Evolutionary conservation across 768 basidiomycete species (phyloP).

Genomic region (Lactarius hengduanensis): DNA sequence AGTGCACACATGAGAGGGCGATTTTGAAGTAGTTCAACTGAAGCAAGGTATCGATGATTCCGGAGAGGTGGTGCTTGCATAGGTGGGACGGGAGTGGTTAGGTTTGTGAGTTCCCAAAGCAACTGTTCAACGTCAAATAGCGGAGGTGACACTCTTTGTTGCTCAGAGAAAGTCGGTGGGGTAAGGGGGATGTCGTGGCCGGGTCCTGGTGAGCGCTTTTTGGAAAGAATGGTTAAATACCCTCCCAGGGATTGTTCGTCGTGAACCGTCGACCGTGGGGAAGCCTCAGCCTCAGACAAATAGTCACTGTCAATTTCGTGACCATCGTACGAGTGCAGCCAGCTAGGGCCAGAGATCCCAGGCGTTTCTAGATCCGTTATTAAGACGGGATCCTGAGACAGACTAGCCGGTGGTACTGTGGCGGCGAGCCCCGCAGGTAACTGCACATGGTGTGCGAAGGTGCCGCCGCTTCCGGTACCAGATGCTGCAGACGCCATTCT

Average conservation of each 20-base stretch:
- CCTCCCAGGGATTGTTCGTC: slow-evolving; percentile 22
- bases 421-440: not conserved
- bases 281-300: not conserved
- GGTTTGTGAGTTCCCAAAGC: slow-evolving; percentile 11
- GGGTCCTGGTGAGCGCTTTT: slow-evolving; percentile 35
- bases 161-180: not conserved
- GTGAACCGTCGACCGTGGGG: not conserved
- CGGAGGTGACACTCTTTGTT: not conserved
- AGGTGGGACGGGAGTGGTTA: slow-evolving; percentile 10
- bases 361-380: not conserved
- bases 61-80: slow-evolving; percentile 32
- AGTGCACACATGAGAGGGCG: slow-evolving; percentile 57
- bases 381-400: not conserved
- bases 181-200: not conserved
- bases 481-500: not conserved
- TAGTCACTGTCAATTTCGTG: not conserved
- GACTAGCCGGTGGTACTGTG: not conserved
- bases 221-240: slow-evolving; percentile 43
- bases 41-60: slow-evolving; percentile 66
- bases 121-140: slow-evolving; percentile 5
- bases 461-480: not conserved
- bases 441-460: not conserved
- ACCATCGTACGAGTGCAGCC: not conserved
- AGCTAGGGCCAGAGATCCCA: not conserved
- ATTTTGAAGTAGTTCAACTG: slow-evolving; percentile 66